phyloP scores from a whole-genome alignment of 2,329 filamentous ascomycete genomes.

The Fulvia fulva region DNA sequence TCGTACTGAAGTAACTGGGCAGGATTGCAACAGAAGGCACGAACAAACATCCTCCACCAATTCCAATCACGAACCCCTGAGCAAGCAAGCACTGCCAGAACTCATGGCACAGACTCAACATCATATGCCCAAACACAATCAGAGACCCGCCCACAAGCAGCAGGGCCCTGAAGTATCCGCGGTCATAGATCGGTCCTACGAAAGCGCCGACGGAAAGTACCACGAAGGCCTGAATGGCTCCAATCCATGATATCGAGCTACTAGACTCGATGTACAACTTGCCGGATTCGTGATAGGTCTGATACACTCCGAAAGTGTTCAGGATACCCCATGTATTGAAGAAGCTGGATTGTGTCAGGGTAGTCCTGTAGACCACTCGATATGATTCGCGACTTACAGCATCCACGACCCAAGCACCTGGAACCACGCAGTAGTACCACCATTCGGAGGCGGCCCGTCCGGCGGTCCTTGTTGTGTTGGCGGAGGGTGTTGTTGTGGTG shows the following conservation, averaged over 20 bases:
- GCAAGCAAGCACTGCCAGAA: slow-evolving; percentile 51
- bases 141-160: slow-evolving; percentile 43
- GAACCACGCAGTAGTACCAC: slow-evolving; percentile 44
- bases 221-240: slow-evolving; percentile 46
- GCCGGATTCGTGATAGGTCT: slow-evolving; percentile 46
- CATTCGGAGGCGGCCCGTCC: slow-evolving; percentile 30
- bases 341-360: slow-evolving; percentile 24
- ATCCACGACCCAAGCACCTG: slow-evolving; percentile 37
- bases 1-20: slow-evolving; percentile 46
- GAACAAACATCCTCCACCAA: slow-evolving; percentile 44
- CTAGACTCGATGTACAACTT: slow-evolving; percentile 33
- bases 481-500: not conserved
- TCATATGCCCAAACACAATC: slow-evolving; percentile 50
- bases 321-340: slow-evolving; percentile 45
- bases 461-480: slow-evolving; percentile 1
- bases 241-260: slow-evolving; percentile 42
- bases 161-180: slow-evolving; percentile 44
- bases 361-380: too few relatives aligned
- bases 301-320: slow-evolving; percentile 48
- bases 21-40: slow-evolving; percentile 45
- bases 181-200: slow-evolving; percentile 49
- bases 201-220: slow-evolving; percentile 45
- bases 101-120: slow-evolving; percentile 44
- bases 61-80: slow-evolving; percentile 47
- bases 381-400: too few relatives aligned